phyloP scores from a whole-genome alignment of 805 yeast genomes.

The Candida piceae region DNA sequence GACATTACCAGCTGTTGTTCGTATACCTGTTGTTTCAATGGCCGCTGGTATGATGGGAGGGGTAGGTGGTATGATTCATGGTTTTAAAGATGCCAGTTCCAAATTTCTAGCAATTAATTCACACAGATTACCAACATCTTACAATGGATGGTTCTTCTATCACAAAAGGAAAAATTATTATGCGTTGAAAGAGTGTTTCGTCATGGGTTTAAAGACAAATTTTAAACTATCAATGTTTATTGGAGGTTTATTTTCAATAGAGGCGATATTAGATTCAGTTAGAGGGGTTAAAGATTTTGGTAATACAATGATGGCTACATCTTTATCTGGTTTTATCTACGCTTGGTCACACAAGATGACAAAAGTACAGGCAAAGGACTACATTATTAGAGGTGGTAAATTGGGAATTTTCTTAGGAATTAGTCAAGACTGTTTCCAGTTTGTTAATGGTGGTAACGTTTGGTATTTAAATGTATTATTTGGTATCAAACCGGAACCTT shows the following conservation, averaged over 20 bases:
- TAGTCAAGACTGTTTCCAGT: constrained; percentile 59
- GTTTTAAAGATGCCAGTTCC: constrained; percentile 50
- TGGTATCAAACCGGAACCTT: constrained; percentile 23
- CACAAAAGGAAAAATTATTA: constrained; percentile 80
- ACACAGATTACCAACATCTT: constrained; percentile 70
- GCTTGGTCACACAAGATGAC: constrained; percentile 43
- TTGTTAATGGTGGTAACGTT: constrained; percentile 52
- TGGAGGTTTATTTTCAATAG: constrained; percentile 51
- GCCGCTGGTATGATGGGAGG: constrained; percentile 41
- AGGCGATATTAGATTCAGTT: constrained; percentile 52
- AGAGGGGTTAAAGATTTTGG: constrained; percentile 51
- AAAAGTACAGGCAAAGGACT: constrained; percentile 35
- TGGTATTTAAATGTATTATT: constrained; percentile 51
- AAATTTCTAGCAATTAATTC: constrained; percentile 74
- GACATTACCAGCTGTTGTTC: constrained; percentile 41
- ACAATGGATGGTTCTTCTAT: constrained; percentile 85
- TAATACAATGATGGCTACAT: constrained; percentile 58
- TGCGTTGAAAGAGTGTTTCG: constrained; percentile 52
- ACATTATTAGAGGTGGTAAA: constrained; percentile 46
- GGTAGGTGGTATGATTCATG: constrained; percentile 53
- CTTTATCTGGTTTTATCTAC: constrained; percentile 45
- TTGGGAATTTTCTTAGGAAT: constrained; percentile 61
- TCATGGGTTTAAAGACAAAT: constrained; percentile 40
- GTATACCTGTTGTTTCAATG: constrained; percentile 38
- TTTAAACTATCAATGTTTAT: constrained; percentile 40